A percentile compares a stretch with the other conserved stretches of the same genome.
phyloP scores from a whole-genome alignment of 495 filamentous ascomycete genomes.

The Penicillium malachiteum region DNA sequence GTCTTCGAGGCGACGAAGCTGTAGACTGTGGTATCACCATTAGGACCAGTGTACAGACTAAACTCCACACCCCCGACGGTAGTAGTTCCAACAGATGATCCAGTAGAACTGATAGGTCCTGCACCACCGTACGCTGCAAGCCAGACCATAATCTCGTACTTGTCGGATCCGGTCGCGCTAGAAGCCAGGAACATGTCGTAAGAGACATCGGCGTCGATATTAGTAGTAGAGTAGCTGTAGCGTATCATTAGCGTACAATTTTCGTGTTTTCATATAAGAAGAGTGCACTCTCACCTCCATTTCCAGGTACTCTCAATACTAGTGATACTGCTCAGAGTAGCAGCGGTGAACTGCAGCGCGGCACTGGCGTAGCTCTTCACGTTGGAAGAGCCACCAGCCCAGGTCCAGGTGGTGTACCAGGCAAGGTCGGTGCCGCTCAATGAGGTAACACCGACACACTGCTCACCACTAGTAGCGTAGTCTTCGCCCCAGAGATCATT shows the following conservation, averaged over 20 bases:
- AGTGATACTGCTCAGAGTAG: constrained; percentile 47
- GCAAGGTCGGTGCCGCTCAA: constrained; percentile 44
- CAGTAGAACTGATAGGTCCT: constrained; percentile 60
- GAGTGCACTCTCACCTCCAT: constrained; percentile 56
- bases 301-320: constrained; percentile 53
- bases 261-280: too few relatives aligned
- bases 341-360: constrained; percentile 42
- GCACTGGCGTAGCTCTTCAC: constrained; percentile 65
- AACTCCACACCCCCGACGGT: constrained; percentile 51
- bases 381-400: constrained; percentile 47
- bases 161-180: constrained; percentile 39
- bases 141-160: constrained; percentile 76
- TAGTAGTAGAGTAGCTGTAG: constrained; percentile 53
- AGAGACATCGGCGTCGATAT: constrained; percentile 60
- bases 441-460: constrained; percentile 57
- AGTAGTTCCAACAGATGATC: constrained; percentile 51
- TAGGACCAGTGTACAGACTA: constrained; percentile 56
- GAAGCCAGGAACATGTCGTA: constrained; percentile 64
- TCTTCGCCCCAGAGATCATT: constrained; percentile 55
- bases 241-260: not conserved
- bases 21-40: constrained; percentile 57
- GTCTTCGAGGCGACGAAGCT: constrained; percentile 56
- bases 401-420: constrained; percentile 60
- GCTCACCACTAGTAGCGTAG: constrained; percentile 46
- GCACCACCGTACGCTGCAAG: constrained; percentile 60